Base-by-base conservation (phyloP, 2,329 filamentous ascomycete genomes). In the Alternaria sp. region DNA sequence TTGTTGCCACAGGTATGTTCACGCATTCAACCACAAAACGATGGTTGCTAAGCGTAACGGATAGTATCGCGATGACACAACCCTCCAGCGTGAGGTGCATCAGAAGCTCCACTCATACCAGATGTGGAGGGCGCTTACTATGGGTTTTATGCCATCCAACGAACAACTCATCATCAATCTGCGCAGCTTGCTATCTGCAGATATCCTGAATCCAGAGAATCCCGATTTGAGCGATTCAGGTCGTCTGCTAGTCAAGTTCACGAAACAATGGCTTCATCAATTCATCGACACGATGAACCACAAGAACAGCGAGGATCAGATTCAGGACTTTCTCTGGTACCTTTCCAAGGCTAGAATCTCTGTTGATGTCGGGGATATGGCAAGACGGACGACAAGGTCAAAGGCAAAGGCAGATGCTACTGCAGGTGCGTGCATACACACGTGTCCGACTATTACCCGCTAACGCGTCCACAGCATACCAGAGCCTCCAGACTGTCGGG, bases 41-140 rank as follows among this genome's bases (percentile, higher is more conserved):
- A 55, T 12, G 36, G 44, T n/a, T 40, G 28, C 55, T 62, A 27
- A 56, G 8, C 12, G n/a, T 22, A 9, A 22, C 6, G 12, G 3
- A 10, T 28, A 70, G 67, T 95, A 95, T 83, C 84, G 89, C 71
- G 90, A 96, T 78, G 92, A 95, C 72, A 97, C 94, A 1, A 81
- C 84, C 32, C 82, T 94, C 55, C 70, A 73, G 84, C 85, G 89
- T 49, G 85, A 89, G 71, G 85, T 97, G 60, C 92, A 94, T 74
- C 89, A 94, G 78, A 97, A 97, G 84, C 86, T 98, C 62, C 94
- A 97, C 80, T 90, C 90, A 27, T 97, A 97, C 76, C 93, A 97
- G 83, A 97, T 97, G 90, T 77, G 93, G 28, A 87, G 92, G 54
- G 94, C 94, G 56, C 78, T 97, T 10, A 87, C 87, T 1, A 87